Evolutionary conservation across 352 stramenopile species (phyloP), one percentile per base, ranked within the genome.

Genomic region (Phytophthora citricola): DNA sequence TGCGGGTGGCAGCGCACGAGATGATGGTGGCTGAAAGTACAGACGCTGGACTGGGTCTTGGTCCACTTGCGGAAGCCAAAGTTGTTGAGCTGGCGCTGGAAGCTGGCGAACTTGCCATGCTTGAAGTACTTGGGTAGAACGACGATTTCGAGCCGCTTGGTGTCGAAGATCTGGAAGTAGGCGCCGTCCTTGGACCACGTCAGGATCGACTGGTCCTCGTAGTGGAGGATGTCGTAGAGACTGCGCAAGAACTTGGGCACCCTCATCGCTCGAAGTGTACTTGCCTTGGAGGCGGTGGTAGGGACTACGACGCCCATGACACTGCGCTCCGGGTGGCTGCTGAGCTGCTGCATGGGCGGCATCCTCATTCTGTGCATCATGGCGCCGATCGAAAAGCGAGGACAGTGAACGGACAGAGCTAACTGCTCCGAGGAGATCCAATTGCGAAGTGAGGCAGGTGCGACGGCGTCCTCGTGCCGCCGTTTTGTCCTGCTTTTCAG

Each of bases 121-220:
- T 98, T 98, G 69, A 98, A 98, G 79, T 98, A 98, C 68, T 92
- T 90, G 27, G 92, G 92, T 10, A 98, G 76, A 45, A 98, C 79
- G 31, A 89, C 73, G 14, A 90, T 47, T 45, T 87, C 78, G 7
- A 91, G 78, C 10, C 79, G 80, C 48, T 79, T 72, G 32, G 74
- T 88, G 64, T 88, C 61, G 55, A 83, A 78, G 62, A 93, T 84
- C 68, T 91, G 79, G 61, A 95, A 94, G 61, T 79, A 79, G 11
- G 76, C 71, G 39, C 84, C 79, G 58, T 90, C 85, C 51, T 73
- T 73, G 27, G 83, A 81, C 88, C 88, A 96, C 22, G 76, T 62
- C 47, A 96, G 72, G 62, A 96, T 87, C 8, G 51, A 53, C 32
- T 74, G 74, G 65, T 94, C 86, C 61, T 96, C 88, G 11, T 64